phyloP scores from a whole-genome alignment of 225 moss, liverwort and hornwort genomes.

The Physcomitrium patens region DNA sequence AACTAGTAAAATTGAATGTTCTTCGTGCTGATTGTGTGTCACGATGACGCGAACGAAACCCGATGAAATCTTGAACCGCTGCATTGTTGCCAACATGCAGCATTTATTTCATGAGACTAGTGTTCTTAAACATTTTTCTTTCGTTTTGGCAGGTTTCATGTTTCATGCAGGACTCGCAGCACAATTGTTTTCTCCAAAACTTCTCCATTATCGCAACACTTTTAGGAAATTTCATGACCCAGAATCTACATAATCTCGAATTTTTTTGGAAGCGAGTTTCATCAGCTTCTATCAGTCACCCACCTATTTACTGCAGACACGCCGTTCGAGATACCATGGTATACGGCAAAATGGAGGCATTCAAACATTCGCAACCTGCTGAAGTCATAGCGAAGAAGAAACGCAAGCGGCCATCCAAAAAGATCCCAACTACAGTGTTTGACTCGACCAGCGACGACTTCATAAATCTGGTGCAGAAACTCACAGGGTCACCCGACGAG shows the following conservation, averaged over 20 bases:
- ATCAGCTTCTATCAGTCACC: too few species aligned
- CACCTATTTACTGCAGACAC: too few species aligned
- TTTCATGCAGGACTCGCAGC: neutral
- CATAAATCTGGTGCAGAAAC: constrained; percentile 53
- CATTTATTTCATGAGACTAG: neutral
- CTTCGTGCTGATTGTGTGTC: too few species aligned
- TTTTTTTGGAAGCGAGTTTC: too few species aligned
- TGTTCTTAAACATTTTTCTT: constrained; percentile 10
- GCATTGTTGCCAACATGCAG: too few species aligned
- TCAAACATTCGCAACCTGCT: neutral
- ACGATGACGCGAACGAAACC: too few species aligned
- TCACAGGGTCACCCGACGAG: constrained; percentile 47
- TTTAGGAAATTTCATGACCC: neutral
- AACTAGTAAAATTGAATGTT: too few species aligned
- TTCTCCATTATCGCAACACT: neutral
- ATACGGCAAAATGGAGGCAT: neutral
- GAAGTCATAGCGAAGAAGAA: constrained; percentile 48
- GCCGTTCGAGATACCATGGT: constrained; percentile 1
- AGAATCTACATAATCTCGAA: neutral
- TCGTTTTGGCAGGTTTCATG: constrained; percentile 36
- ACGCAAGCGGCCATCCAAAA: constrained; percentile 52
- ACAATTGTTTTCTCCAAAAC: neutral
- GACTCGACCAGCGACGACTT: constrained; percentile 51
- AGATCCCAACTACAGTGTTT: constrained; percentile 52
- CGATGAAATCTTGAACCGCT: too few species aligned